phyloP scores from a whole-genome alignment of 495 filamentous ascomycete genomes.

The Aspergillus panamensis region DNA sequence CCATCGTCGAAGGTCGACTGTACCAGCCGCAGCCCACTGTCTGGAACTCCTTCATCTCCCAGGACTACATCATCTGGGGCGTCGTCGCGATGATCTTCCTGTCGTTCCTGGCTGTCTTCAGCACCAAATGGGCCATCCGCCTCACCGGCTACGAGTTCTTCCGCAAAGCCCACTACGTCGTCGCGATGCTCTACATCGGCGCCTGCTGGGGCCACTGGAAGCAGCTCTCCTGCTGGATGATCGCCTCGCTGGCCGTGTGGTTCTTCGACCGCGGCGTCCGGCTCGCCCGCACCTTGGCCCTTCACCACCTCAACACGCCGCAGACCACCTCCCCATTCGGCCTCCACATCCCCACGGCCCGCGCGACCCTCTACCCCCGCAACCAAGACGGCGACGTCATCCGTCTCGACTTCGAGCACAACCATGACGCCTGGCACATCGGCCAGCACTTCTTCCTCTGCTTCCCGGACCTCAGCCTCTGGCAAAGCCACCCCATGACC shows the following conservation, averaged over 20 bases:
- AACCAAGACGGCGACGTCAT: constrained; percentile 50
- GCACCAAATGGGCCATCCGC: constrained; percentile 51
- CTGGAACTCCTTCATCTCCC: constrained; percentile 48
- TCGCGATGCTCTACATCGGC: constrained; percentile 63
- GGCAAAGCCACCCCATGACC: constrained; percentile 69
- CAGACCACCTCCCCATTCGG: constrained; percentile 34
- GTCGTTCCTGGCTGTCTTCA: constrained; percentile 51
- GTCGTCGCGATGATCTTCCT: constrained; percentile 60
- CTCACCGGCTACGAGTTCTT: constrained; percentile 68
- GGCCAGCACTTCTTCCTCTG: constrained; percentile 66
- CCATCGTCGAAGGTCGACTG: constrained; percentile 54
- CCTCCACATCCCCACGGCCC: constrained; percentile 44
- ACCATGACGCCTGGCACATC: constrained; percentile 53
- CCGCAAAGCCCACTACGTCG: constrained; percentile 58
- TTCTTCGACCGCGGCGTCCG: constrained; percentile 52
- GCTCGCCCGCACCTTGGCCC: constrained; percentile 45
- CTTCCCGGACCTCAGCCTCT: constrained; percentile 56
- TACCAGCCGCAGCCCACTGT: constrained; percentile 62
- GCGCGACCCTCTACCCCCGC: constrained; percentile 46
- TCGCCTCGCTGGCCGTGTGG: constrained; percentile 57
- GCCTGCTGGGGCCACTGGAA: constrained; percentile 68
- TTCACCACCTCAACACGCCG: constrained; percentile 47
- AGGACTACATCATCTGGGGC: constrained; percentile 62
- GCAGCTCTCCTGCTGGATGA: constrained; percentile 57
- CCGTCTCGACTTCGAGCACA: constrained; percentile 53